Evolutionary conservation across 352 stramenopile genomes (phyloP), one percentile per base, ranked within the genome.

Genomic region (Globisporangium solare): DNA sequence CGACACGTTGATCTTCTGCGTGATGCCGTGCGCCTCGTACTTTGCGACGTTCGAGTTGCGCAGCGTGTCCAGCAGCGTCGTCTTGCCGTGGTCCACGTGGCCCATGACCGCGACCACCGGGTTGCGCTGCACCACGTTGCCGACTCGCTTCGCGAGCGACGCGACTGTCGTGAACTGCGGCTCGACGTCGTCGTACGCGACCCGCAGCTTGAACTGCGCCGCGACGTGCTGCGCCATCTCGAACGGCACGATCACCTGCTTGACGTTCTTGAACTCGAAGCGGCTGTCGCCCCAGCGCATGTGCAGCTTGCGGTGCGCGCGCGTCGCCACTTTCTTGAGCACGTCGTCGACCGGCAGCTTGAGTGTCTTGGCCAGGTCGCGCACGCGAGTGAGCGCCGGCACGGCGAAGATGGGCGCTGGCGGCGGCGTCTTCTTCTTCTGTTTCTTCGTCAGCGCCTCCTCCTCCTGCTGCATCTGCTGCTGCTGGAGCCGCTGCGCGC

Each of bases 61-160:
- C 54, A 99, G 80, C n/a, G 86, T 83, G 72, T 99, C 98, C 48
- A 99, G 86, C 13, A 99, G 74, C n/a, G 95, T 98, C 12, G 98
- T 99, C 72, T 99, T 99, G 63, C 98, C 98, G 74, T 99, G 98
- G 80, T 99, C 97, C 21, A 99, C 97, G 70, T 99, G 98, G 39
- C 98, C 98, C 97, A 99, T 99, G 40, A 99, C 97, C 10, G 96
- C 98, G 35, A 99, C 96, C 47, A 99, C 96, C 6, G 98, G 97
- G 18, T 95, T 74, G 24, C 97, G 78, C 40, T 77, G 63, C 46
- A 82, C 45, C 47, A 96, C 65, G 46, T 54, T 58, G 51, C 15
- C n/a, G 46, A 32, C 24, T 10, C 20, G 71, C 40, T 65, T 55
- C 18, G 50, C 11, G 37, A 51, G 7, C n/a, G 51, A 31, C 39